Percentiles rank a stretch among this genome's conserved stretches.
These are phyloP conservation scores for Dryas alaskensis DNA, from an alignment of 306 rosid genomes.

Conservation along the genomic window DNA sequence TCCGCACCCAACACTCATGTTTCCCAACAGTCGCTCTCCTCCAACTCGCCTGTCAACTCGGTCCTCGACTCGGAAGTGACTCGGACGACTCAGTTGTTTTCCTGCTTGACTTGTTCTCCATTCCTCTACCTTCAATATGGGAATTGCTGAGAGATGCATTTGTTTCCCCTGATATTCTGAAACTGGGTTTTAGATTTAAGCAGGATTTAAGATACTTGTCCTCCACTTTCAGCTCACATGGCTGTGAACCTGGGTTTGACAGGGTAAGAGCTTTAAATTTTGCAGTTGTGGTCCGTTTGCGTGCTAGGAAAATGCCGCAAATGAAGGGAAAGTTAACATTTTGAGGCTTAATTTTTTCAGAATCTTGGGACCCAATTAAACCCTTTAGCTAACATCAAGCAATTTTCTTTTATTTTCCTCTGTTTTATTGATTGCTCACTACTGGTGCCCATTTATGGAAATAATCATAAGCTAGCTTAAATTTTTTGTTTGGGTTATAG, in stretches of 20 bases:
- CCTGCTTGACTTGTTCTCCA: slow-evolving; percentile 56
- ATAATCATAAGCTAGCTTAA: neutral
- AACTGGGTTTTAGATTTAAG: slow-evolving; percentile 82
- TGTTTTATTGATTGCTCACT: neutral
- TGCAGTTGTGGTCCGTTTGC: neutral
- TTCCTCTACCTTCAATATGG: slow-evolving; percentile 64
- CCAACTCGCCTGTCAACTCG: slow-evolving; percentile 74
- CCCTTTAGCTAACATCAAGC: neutral
- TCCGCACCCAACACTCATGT: slow-evolving; percentile 36
- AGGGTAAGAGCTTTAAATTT: slow-evolving; percentile 37
- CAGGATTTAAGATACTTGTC: slow-evolving; percentile 78
- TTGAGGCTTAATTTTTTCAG: neutral
- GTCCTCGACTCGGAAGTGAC: slow-evolving; percentile 21
- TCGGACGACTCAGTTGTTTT: slow-evolving; percentile 51
- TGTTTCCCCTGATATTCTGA: slow-evolving; percentile 59
- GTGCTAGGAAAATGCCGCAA: no score
- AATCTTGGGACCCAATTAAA: no score
- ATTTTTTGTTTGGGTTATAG: neutral
- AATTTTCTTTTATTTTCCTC: neutral
- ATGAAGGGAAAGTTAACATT: neutral
- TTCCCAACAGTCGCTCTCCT: slow-evolving; percentile 72
- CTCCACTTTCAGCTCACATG: slow-evolving; percentile 63
- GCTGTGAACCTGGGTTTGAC: slow-evolving; percentile 65
- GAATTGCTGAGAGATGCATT: slow-evolving; percentile 50
- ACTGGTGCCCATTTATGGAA: neutral